Base-by-base conservation (phyloP, 441 rosid species). In the Corymbia calophylla region DNA sequence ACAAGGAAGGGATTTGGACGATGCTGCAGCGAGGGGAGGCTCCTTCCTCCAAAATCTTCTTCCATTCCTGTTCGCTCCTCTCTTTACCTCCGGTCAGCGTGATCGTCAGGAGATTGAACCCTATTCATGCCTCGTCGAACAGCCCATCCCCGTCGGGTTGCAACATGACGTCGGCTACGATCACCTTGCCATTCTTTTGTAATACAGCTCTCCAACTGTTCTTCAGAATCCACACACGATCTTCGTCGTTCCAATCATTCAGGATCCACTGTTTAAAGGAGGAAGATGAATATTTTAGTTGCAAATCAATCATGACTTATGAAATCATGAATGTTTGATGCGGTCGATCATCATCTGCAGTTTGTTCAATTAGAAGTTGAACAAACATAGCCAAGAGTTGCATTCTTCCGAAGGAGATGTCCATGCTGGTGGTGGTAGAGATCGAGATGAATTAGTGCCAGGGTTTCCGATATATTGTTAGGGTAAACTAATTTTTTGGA, bases 1-100 rank as follows among this genome's bases (percentile, higher is more conserved):
- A 88, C 18, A 89, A 31, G 21, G 87, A 68, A 6, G 88, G 89
- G 86, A 87, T 87, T 86, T 90, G 85, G 80, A 90, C 86, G 64
- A 92, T 89, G 25, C 86, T 89, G 88, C 73, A 90, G 25, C 89
- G 89, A 62, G 82, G 92, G 53, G 90, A 92, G 23, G 91, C 92
- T n/a, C 84, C 90, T 66, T 88, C 87, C 70, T 77, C 87, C 25
- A 90, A 64, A 47, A 90, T 8, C 29, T 89, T 91, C 88, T 89
- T 91, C 92, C 93, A 91, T 87, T 92, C 90, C 29, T 10, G 18
- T 29, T 29, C 32, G 68, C 32, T 62, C 32, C 32, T 62, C 32
- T 29, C 68, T 62, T 62, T 29, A 13, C 68, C 68, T 62, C 32
- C 68, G 17, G 17, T 62, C 6, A 29, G 68, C n/a, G 68, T 62